Percentiles rank a stretch among this genome's conserved stretches.
These are phyloP conservation scores for Cinnamomum micranthum DNA, from an alignment of 164 flowering plant species.

Conservation along the genomic window DNA sequence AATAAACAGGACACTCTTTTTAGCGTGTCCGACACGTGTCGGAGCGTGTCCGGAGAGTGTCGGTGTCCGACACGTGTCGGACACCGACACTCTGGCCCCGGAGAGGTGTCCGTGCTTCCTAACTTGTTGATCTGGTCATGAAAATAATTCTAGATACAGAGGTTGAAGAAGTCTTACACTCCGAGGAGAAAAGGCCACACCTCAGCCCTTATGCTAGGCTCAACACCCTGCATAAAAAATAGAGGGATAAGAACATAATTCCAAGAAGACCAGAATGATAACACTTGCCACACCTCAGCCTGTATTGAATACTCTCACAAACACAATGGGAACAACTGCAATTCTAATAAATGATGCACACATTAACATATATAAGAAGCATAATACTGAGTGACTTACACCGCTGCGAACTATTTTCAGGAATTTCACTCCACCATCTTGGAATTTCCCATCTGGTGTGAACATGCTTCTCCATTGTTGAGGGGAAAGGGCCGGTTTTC, in stretches of 20 bases:
- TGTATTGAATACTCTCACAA: not conserved
- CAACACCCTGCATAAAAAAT: constrained; percentile 64
- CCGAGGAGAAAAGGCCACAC: constrained; percentile 99
- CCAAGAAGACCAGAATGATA: not conserved
- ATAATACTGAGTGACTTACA: constrained; percentile 39
- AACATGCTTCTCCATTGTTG: constrained; percentile 70
- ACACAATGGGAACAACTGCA: not conserved
- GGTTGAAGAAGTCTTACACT: constrained; percentile 58
- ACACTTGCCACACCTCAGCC: not conserved
- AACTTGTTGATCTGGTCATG: not conserved
- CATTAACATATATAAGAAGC: not conserved
- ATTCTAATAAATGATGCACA: not conserved
- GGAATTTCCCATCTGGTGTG: constrained; percentile 76
- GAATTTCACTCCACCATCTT: constrained; percentile 76
- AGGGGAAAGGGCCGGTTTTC: constrained; percentile 73
- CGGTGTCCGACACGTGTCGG: no score
- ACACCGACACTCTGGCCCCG: no score
- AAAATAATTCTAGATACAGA: not conserved
- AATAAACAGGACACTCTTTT: no score
- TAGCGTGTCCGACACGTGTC: no score
- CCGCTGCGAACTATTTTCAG: constrained; percentile 93
- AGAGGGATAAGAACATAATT: constrained; percentile 4
- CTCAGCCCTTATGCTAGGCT: constrained; percentile 81
- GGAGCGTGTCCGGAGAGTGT: no score
- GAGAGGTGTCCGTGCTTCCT: no score